Base-by-base conservation (phyloP, 345 rosid genomes). In the Aquilaria malaccensis region DNA sequence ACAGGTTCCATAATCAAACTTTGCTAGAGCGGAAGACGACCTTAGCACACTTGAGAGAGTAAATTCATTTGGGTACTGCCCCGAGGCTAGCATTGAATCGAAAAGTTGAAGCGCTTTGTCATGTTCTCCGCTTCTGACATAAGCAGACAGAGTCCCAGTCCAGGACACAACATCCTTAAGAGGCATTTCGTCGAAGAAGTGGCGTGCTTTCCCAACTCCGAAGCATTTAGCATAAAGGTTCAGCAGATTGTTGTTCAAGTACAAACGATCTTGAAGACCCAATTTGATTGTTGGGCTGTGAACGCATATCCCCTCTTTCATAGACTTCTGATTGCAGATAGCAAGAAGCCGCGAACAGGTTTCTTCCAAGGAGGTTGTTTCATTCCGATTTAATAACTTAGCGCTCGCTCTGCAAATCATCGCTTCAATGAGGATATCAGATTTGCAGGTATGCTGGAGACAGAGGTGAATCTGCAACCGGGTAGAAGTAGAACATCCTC, bases 121-220 rank as follows among this genome's bases (percentile, higher is more conserved):
- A 56, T 78, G 80, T 53, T 69, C 73, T 58, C 64, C 85, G 43
- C 54, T 55, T 62, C 72, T 75, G 13, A 64, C 71, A 64, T 80
- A 72, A 29, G 81, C 81, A 65, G 94, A 74, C 65, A 86, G 60
- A 58, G 83, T 57, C 52, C 79, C 81, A 0, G 94, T 81, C 87
- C 94, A 89, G 0, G 94, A 82, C 14, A 86, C 89, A 3, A 76
- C 87, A 14, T 81, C 86, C 62, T 65, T 86, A 0, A 50, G 63
- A 13, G 81, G 80, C 93, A 89, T 84, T 86, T 86, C 85, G 10
- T 89, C 91, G 76, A 89, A 86, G 62, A 86, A 56, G 37, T 78
- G 74, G 71, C 79, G 84, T 43, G 85, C 91, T 30, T 60, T 55
- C 29, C 55, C 70, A 2, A 65, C 9, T 11, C 77, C 72, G 2